A percentile compares a stretch with the other conserved stretches of the same genome.
Conservation (phyloP, 1,139 yeast species). For the Saccharomyces hybrid region DNA sequence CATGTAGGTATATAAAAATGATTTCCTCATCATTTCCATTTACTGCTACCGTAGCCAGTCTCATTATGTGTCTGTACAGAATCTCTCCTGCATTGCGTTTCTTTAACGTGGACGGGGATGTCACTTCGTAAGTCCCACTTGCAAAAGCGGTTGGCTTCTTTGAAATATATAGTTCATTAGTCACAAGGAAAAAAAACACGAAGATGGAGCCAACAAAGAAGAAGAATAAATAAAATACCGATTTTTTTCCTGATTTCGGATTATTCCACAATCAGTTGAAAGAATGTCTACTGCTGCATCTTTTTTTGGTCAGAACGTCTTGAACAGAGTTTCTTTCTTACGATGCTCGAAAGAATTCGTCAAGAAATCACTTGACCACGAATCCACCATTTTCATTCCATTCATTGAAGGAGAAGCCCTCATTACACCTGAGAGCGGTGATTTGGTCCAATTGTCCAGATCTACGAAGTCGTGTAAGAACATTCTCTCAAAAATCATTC, state of each 20-base stretch:
- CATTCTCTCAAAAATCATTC: not conserved
- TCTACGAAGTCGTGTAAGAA: not conserved
- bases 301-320: constrained; percentile 47
- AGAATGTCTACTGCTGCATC: constrained; percentile 11
- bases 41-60: not conserved
- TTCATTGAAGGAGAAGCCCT: constrained; percentile 33
- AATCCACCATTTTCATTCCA: constrained; percentile 52
- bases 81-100: not conserved
- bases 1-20: not conserved
- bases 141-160: not conserved
- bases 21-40: no score
- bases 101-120: not conserved
- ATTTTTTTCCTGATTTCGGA: not conserved
- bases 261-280: not conserved
- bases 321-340: constrained; percentile 75
- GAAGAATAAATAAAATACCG: not conserved
- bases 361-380: constrained; percentile 42
- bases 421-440: not conserved
- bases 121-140: not conserved
- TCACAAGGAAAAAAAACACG: not conserved
- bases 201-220: not conserved
- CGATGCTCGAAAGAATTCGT: constrained; percentile 62
- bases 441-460: not conserved
- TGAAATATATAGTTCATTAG: not conserved
- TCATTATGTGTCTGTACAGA: not conserved